Base-by-base conservation (phyloP, 495 filamentous ascomycete genomes). In the Apodospora peruviana region DNA sequence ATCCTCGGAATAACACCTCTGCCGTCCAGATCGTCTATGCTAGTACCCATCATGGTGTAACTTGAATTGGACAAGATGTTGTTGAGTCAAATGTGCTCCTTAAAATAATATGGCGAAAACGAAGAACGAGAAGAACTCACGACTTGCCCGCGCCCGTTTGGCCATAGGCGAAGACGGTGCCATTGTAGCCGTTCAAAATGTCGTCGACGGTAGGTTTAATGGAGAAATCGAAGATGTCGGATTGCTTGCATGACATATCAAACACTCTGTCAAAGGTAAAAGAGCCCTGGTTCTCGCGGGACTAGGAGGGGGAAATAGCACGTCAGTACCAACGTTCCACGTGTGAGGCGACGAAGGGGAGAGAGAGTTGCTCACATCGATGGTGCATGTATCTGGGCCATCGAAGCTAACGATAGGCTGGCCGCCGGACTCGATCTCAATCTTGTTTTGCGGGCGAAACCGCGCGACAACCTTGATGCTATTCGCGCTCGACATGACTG, bases 241-340 rank as follows among this genome's bases (percentile, higher is more conserved):
- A 71, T 65, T 98, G 93, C 53, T 81, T 78, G 48, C 87, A 89
- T 64, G 81, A 73, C 85, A 95, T 96, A 64, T 86, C 86, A 74
- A 98, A 98, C 47, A 97, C 90, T 24, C 91, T 87, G 65, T 98
- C 93, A 67, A 97, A 98, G 44, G 93, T 98, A 65, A 98, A 98
- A 65, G 83, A 75, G 23, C 87, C 91, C 20, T 81, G 67, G 50
- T 83, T 86, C 59, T 97, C 93, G 59, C 74, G 79, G 51, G 90
- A 95, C 89, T 96, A n/a, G n/a, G n/a, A n/a, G n/a, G n/a, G n/a
- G 63, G 17, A 35, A 14, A 34, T 5, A 25, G 25, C 20, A 16
- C 7, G 38, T 32, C 29, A 55, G 27, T 32, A 32, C 27, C 7
- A 32, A 2, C 3, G 52, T 42, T n/a, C n/a, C n/a, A n/a, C n/a